Evolutionary conservation across 2,329 filamentous ascomycete genomes (phyloP).

Genomic region (Emmonsiellopsis sp.): DNA sequence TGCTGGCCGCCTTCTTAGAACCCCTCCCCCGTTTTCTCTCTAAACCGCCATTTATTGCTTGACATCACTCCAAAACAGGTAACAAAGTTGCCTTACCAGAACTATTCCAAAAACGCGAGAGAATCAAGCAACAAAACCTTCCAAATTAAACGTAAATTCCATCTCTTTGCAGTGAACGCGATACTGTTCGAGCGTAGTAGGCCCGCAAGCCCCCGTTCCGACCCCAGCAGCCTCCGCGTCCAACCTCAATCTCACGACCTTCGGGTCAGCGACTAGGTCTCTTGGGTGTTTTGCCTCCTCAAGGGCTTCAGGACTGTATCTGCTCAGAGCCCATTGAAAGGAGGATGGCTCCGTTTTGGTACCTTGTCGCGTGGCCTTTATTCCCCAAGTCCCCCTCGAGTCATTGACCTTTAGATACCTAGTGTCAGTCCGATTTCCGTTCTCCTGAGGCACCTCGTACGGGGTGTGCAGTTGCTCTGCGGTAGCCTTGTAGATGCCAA

Average conservation of each 20-base stretch:
- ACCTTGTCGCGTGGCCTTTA: background rate
- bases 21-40: no score
- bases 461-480: constrained; percentile 14
- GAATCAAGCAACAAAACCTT: background rate
- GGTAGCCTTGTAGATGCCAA: constrained; percentile 14
- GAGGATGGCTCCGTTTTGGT: background rate
- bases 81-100: background rate
- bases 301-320: constrained; percentile 12
- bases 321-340: constrained; percentile 14
- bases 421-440: constrained; percentile 17
- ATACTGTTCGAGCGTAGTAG: background rate
- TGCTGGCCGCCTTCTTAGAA: no score
- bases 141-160: constrained; percentile 1
- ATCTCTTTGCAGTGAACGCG: background rate
- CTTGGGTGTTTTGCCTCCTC: constrained; percentile 14
- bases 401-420: constrained; percentile 14
- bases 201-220: constrained; percentile 3
- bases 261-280: constrained; percentile 12
- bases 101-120: background rate
- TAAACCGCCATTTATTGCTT: no score
- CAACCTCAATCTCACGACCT: constrained; percentile 12
- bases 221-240: constrained; percentile 11
- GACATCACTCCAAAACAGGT: no score
- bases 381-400: constrained; percentile 4
- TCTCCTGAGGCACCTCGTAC: constrained; percentile 21